Evolutionary conservation across 1,284 basidiomycete species (phyloP), one percentile per base, ranked within the genome.

Genomic region (Heterobasidion irregulare): DNA sequence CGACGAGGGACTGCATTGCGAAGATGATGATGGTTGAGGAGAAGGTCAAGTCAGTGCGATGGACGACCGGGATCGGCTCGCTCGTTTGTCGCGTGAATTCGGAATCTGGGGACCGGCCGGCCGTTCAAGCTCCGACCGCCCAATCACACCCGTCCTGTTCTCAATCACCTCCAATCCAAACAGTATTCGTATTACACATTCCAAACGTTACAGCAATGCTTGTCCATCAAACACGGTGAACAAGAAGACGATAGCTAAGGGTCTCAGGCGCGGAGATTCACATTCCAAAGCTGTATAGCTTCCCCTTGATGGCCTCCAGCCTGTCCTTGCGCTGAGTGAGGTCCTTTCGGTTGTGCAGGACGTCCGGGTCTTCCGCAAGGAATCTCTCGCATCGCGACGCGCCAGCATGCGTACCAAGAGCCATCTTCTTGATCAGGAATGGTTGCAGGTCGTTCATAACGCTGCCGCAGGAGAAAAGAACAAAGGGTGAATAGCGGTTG

Each of bases 341-440:
- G 57, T 75, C 73, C 19, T 70, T 66, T 10, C 77, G 68, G 19
- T 62, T 59, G 1, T 63, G 63, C 26, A 73, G 69, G 7, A 75
- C 61, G 18, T 58, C 56, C 19, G 70, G 70, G 57, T 76, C 74
- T 57, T 79, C 77, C 3, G 71, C 69, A 13, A 80, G 64, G 58
- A 73, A 77, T 47, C 63, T 57, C 5, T 61, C 64, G 59, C 75
- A 76, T 9, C 68, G 64, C 16, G 67, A 65, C 18, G 63, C 68
- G 6, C 71, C 70, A 50, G 69, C 67, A 15, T 61, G 52, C 10
- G 66, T 63, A 8, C 72, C 74, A 6, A 80, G 65, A 0, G 66
- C 69, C 8, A 79, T 68, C 50, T 72, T 68, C 44, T 65, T 61
- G 33, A 76, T 68, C 45, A 80, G 64, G 36, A 65, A 66, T 0